Evolutionary conservation across 768 basidiomycete species (phyloP).

Genomic region (Lentinus brumalis): DNA sequence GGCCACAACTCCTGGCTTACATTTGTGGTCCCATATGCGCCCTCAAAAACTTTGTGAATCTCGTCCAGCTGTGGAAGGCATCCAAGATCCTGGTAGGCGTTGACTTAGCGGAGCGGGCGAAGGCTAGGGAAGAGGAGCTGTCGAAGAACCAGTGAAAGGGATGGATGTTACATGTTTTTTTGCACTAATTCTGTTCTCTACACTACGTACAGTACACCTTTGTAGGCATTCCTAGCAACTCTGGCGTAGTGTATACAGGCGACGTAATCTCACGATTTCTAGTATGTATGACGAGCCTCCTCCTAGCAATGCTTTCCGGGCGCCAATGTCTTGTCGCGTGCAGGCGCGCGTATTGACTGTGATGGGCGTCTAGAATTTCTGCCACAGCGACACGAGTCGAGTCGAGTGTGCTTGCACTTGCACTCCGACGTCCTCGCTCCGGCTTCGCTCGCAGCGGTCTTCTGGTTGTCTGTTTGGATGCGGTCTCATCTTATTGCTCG

Average conservation of each 20-base stretch:
- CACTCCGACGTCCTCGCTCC: neutral
- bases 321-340: neutral
- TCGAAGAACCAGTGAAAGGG: conserved; percentile 19
- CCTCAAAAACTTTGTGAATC: conserved; percentile 89
- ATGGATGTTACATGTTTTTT: neutral
- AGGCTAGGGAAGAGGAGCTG: conserved; percentile 49
- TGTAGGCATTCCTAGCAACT: conserved; percentile 16
- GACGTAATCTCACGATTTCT: neutral
- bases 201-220: conserved; percentile 10
- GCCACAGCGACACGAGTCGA: neutral
- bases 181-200: conserved; percentile 1
- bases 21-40: conserved; percentile 68
- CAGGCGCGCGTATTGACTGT: neutral
- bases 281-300: neutral
- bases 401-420: neutral
- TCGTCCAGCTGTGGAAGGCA: conserved; percentile 98
- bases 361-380: neutral
- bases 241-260: conserved; percentile 1
- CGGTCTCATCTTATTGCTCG: conserved; percentile 39
- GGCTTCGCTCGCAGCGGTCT: conserved; percentile 4
- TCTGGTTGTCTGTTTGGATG: conserved; percentile 30
- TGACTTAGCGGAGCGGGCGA: conserved; percentile 83
- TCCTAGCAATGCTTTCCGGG: too few species aligned
- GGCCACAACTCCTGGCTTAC: conserved; percentile 72
- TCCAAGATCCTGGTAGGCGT: conserved; percentile 93